phyloP scores from a whole-genome alignment of 148 eudicot genomes.

The Amaranthus hypochondriacus region DNA sequence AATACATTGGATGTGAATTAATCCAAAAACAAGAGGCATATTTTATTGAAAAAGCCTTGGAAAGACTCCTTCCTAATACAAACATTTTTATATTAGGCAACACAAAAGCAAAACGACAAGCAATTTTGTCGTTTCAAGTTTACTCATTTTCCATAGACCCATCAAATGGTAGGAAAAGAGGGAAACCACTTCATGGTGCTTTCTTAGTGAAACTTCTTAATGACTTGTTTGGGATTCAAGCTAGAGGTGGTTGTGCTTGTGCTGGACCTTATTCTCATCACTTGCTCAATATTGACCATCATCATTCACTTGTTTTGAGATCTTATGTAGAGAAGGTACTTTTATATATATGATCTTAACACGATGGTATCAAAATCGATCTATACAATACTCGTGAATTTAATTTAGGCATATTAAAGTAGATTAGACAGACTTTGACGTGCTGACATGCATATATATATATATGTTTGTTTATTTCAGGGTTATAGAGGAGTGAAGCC shows the following conservation, averaged over 20 bases:
- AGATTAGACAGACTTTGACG: too few relatives aligned
- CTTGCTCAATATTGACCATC: constrained; percentile 38
- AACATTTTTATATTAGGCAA: constrained; percentile 37
- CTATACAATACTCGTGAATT: background rate
- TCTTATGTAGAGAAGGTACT: constrained; percentile 37
- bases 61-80: constrained; percentile 31
- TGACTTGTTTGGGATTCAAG: constrained; percentile 65
- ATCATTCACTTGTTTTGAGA: constrained; percentile 39
- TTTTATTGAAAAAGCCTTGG: constrained; percentile 33
- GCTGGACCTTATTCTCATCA: constrained; percentile 65
- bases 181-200: constrained; percentile 48
- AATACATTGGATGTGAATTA: constrained; percentile 38
- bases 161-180: constrained; percentile 10
- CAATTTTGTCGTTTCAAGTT: constrained; percentile 46
- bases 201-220: constrained; percentile 53
- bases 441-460: too few relatives aligned
- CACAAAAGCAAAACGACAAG: constrained; percentile 33
- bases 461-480: constrained; percentile 7
- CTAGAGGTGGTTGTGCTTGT: constrained; percentile 68
- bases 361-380: background rate
- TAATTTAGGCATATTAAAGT: too few relatives aligned
- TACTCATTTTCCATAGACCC: constrained; percentile 21
- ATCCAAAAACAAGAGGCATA: constrained; percentile 31
- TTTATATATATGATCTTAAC: too few relatives aligned
- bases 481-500: constrained; percentile 54